phyloP scores from a whole-genome alignment of 2,329 filamentous ascomycete species.

The Alternaria triticimaculans region DNA sequence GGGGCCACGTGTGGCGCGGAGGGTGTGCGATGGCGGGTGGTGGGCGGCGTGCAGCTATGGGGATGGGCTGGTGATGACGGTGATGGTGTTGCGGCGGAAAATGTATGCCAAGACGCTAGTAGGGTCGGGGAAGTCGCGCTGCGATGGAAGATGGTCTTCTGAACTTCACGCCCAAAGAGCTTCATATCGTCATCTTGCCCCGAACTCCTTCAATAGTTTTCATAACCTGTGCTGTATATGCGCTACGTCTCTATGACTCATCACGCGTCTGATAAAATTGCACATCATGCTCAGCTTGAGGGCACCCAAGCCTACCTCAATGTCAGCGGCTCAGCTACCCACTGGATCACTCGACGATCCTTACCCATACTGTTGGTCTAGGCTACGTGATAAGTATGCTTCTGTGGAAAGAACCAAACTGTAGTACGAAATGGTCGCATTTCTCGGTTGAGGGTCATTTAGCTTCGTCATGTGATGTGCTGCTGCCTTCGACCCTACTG shows the following conservation, averaged over 20 bases:
- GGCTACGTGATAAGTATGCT: rapidly evolving
- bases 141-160: too few species aligned
- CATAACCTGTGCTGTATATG: too few species aligned
- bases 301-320: too few species aligned
- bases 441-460: neutral
- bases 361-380: neutral
- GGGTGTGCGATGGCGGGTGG: neutral
- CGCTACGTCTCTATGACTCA: too few species aligned
- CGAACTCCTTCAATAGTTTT: too few species aligned
- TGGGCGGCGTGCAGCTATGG: neutral
- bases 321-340: too few species aligned
- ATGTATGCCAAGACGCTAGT: constrained; percentile 14
- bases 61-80: neutral
- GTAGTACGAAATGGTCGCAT: neutral
- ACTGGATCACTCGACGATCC: neutral
- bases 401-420: neutral
- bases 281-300: too few species aligned
- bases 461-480: neutral
- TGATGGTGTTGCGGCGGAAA: constrained; percentile 3
- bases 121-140: neutral
- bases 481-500: neutral
- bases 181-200: too few species aligned
- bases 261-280: too few species aligned
- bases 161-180: too few species aligned
- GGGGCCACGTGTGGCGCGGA: neutral